Conservation (phyloP, 495 filamentous ascomycete genomes). For the Annulohypoxylon maeteangense region DNA sequence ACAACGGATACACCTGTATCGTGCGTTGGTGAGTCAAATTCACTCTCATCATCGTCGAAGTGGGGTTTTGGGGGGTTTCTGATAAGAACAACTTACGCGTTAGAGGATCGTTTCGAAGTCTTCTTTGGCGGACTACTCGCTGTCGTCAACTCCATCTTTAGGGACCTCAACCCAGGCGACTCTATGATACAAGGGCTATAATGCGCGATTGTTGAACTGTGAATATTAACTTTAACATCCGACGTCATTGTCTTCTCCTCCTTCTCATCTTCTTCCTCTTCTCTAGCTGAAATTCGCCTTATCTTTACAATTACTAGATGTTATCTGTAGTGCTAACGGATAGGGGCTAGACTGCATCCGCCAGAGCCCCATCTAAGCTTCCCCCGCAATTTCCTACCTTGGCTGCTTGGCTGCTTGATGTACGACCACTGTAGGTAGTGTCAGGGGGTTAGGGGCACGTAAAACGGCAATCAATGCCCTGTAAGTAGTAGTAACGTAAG, state of each 20-base stretch:
- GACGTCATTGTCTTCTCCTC: background rate
- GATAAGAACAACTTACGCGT: constrained; percentile 1
- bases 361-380: background rate
- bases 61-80: background rate
- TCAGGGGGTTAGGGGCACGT: background rate
- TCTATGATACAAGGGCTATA: background rate
- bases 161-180: background rate
- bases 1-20: background rate
- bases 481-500: background rate
- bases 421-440: background rate
- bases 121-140: background rate
- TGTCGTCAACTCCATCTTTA: background rate
- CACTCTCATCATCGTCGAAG: background rate
- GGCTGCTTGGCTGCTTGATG: too few relatives aligned
- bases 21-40: background rate
- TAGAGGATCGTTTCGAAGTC: background rate
- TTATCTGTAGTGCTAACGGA: constrained; percentile 2
- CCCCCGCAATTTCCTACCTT: background rate
- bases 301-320: background rate
- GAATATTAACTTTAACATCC: background rate
- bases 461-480: background rate
- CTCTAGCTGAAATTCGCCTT: background rate
- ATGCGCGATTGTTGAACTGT: background rate
- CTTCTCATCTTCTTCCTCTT: background rate
- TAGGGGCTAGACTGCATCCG: background rate